Conservation (phyloP, 768 basidiomycete genomes). For the Trametes maxima region DNA sequence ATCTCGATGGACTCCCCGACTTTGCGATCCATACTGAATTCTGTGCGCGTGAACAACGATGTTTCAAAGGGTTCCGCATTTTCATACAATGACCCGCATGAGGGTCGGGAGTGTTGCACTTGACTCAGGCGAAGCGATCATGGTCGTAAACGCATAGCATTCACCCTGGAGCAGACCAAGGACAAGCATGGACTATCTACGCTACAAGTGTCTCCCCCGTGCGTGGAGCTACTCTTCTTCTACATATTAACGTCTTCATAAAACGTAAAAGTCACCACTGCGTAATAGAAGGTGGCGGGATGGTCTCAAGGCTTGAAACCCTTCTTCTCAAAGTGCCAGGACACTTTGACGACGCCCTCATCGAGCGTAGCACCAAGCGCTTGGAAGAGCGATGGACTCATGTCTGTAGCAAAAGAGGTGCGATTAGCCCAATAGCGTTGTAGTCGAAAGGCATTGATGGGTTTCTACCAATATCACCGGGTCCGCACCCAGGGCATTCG, state of each 20-base stretch:
- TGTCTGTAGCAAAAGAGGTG: slow-evolving; percentile 59
- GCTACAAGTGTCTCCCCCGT: slow-evolving; percentile 3
- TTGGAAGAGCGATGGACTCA: slow-evolving; percentile 63
- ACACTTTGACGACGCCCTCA: slow-evolving; percentile 52
- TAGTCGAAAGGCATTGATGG: not conserved
- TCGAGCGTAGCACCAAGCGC: slow-evolving; percentile 44
- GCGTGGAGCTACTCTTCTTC: not conserved
- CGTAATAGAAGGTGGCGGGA: too few relatives aligned
- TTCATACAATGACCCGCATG: too few relatives aligned
- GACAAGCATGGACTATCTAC: not conserved
- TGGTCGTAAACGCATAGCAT: slow-evolving; percentile 11
- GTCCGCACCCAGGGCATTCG: slow-evolving; percentile 55
- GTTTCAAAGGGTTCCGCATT: too few relatives aligned
- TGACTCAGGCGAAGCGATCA: too few relatives aligned
- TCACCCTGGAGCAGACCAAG: not conserved
- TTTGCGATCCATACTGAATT: too few relatives aligned
- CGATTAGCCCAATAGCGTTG: not conserved
- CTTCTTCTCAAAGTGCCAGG: slow-evolving; percentile 59
- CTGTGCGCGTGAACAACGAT: too few relatives aligned
- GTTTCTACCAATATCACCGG: slow-evolving; percentile 55
- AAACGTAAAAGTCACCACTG: not conserved
- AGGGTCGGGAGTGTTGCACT: too few relatives aligned
- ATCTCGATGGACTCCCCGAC: too few relatives aligned
- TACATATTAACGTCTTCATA: not conserved
- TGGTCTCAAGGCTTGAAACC: slow-evolving; percentile 23